Evolutionary conservation across 352 stramenopile species (phyloP), one percentile per base, ranked within the genome.

Genomic region (Globisporangium mamillatum): DNA sequence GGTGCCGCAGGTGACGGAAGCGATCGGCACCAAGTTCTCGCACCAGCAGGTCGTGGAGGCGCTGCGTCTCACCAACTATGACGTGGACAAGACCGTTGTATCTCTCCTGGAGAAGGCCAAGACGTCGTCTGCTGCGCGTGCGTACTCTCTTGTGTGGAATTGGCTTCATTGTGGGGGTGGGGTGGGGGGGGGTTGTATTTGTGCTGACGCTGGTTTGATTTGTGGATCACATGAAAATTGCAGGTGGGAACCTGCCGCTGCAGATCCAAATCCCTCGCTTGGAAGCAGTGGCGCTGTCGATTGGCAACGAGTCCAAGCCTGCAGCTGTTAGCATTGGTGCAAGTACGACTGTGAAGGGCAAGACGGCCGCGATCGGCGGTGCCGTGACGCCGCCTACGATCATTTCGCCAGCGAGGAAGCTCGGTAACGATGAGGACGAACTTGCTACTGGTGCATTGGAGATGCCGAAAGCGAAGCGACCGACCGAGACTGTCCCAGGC

Each of bases 61-160:
- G 66, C 70, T 95, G 55, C 84, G 88, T 44, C 66, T 61, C 10
- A 65, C 82, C 70, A 95, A 95, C 68, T 95, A 95, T 68, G 86
- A 95, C 60, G 54, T 90, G 57, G 86, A 94, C 67, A 84, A 89
- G 68, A 73, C 88, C 0, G 84, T 94, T 16, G 78, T 93, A 36
- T 80, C 79, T 59, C 72, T 95, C 20, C 67, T 95, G 65, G 86
- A 93, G 65, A 90, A 87, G 64, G 71, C 76, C 57, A 89, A 90
- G 67, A 84, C 81, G n/a, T 70, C 74, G 27, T 75, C 77, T 18
- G 64, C 60, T 64, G 55, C 60, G 56, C 64, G 67, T 79, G 66
- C 25, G 63, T 68, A 20, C 8, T 7, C 27, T 53, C n/a, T 27
- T 27, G 24, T 24, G n/a, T 32, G 4, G 22, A 56, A 56, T 24